Evolutionary conservation across 768 basidiomycete genomes (phyloP), one percentile per base, ranked within the genome.

Genomic region (Pleurotus cornucopiae): DNA sequence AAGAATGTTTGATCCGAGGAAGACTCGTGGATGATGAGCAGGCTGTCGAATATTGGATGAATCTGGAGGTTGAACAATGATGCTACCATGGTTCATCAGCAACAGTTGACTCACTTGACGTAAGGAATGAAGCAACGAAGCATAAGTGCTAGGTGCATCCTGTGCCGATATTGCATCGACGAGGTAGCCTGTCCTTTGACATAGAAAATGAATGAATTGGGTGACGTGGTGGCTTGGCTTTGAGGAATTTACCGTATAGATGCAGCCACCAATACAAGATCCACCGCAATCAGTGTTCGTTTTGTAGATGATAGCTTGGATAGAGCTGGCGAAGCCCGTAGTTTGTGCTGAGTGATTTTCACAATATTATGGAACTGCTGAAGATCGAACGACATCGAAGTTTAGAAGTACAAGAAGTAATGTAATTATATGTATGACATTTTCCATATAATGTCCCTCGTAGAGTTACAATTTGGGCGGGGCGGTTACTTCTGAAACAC

Each of bases 1-100:
- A 86, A 72, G 64, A 86, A 84, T 2, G 80, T 78, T 60, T 86
- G 84, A 12, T 71, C 67, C 3, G 78, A 74, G 30, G 61, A 49
- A 9, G 73, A 57, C 23, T 85, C 82, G 46, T 77, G 73, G 45
- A 83, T 57, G 59, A 82, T 72, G 34, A 73, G 55, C 25, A 86
- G 66, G 38, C 67, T 54, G 7, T 62, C 39, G 65, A 86, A 86
- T 14, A 59, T 44, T 6, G 63, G 7, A 41, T 58, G 63, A 59
- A 64, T 46, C 59, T 61, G 54, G 0, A 14, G 30, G 13, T 57
- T 57, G 26, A 23, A 30, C 13, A 49, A 48, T 37, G 30, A 34
- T 34, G 30, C 9, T 30, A 30, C 30, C 30, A 30, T 30, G 54
- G 20, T 21, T 51, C 46, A 53, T 58, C n/a, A 6, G 23, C 23